A percentile compares a stretch with the other conserved stretches of the same genome.
phyloP scores from a whole-genome alignment of 2,329 filamentous ascomycete genomes.

The Cytospora paraplurivora region DNA sequence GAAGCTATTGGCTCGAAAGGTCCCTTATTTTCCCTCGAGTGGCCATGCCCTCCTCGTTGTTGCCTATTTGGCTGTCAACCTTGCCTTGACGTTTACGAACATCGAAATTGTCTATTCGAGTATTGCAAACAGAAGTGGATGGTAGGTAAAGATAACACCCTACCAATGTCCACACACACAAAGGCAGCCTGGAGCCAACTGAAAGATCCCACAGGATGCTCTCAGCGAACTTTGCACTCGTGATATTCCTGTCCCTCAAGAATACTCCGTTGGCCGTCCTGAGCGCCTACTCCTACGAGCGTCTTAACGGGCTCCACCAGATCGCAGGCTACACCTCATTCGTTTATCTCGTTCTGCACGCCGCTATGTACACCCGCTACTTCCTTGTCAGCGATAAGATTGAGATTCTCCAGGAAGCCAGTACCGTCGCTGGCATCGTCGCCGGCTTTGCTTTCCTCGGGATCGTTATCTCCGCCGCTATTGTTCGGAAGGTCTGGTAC shows the following conservation, averaged over 20 bases:
- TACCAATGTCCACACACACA: background rate
- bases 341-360: conserved; percentile 49
- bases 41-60: conserved; percentile 39
- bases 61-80: conserved; percentile 38
- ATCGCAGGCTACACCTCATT: conserved; percentile 54
- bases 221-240: conserved; percentile 49
- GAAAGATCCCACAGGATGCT: conserved; percentile 32
- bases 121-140: conserved; percentile 37
- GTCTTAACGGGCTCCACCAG: conserved; percentile 60
- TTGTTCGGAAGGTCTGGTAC: conserved; percentile 53
- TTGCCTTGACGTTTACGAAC: conserved; percentile 36
- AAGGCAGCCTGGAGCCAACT: background rate
- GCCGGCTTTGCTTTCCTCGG: conserved; percentile 50
- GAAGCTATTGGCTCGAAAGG: conserved; percentile 37
- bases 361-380: conserved; percentile 44
- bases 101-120: conserved; percentile 31
- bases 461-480: conserved; percentile 45
- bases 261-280: conserved; percentile 60
- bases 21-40: conserved; percentile 38
- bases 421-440: conserved; percentile 52
- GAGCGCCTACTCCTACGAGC: conserved; percentile 58
- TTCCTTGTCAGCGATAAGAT: conserved; percentile 40
- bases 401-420: conserved; percentile 39
- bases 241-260: conserved; percentile 58
- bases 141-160: conserved; percentile 34